Percentiles rank a stretch among this genome's conserved stretches.
Conservation (phyloP, 306 rosid genomes). For the Castanopsis chinensis region DNA sequence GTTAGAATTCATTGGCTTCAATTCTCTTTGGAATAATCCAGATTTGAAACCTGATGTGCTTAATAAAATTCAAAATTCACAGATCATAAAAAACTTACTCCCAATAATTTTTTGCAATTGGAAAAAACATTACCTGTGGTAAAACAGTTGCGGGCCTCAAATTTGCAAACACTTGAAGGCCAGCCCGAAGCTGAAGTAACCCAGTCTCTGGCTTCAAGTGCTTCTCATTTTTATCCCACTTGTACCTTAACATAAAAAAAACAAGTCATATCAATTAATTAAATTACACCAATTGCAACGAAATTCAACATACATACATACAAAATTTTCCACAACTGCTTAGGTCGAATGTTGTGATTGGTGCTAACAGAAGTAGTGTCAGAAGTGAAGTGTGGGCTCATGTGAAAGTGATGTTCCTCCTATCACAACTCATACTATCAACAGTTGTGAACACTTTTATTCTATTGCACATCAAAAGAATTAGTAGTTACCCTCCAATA, state of each 20-base stretch:
- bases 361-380: too few relatives aligned
- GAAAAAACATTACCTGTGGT: slow-evolving; percentile 49
- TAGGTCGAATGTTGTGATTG: too few relatives aligned
- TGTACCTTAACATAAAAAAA: slow-evolving; percentile 45
- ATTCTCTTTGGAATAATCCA: background rate
- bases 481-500: slow-evolving; percentile 66
- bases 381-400: too few relatives aligned
- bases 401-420: too few relatives aligned
- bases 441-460: too few relatives aligned
- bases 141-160: slow-evolving; percentile 78
- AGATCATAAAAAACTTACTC: background rate
- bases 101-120: background rate
- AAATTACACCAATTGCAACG: background rate
- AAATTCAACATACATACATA: background rate
- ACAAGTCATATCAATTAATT: background rate
- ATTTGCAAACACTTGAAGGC: slow-evolving; percentile 80
- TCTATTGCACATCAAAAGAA: too few relatives aligned
- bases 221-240: slow-evolving; percentile 78
- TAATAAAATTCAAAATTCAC: background rate
- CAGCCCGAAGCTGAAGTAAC: slow-evolving; percentile 64
- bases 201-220: slow-evolving; percentile 93
- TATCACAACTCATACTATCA: too few relatives aligned
- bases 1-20: background rate
- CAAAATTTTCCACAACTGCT: too few relatives aligned
- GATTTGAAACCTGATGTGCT: background rate